phyloP scores from a whole-genome alignment of 371 early-diverging fungal species.

The Choanephora cucurbitarum region DNA sequence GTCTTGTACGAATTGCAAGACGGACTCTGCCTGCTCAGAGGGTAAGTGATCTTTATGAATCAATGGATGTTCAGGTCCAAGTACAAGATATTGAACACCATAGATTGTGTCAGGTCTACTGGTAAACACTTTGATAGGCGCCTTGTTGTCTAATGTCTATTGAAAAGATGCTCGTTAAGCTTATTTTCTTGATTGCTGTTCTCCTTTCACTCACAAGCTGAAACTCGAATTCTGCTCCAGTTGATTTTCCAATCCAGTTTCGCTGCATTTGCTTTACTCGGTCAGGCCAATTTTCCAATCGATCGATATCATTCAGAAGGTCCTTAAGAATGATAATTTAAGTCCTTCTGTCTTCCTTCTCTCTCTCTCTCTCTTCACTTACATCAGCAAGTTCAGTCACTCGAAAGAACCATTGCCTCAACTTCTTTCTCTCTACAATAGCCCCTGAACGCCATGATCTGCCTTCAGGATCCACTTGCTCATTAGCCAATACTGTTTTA shows the following conservation, averaged over 20 bases:
- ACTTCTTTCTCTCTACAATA: conserved; percentile 80
- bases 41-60: conserved; percentile 49
- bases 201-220: conserved; percentile 27
- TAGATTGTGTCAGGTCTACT: conserved; percentile 79
- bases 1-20: conserved; percentile 56
- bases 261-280: conserved; percentile 87
- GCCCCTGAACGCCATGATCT: conserved; percentile 94
- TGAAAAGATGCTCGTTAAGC: too few relatives aligned
- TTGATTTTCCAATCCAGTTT: conserved; percentile 93
- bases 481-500: conserved; percentile 93
- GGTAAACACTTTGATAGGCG: conserved; percentile 73
- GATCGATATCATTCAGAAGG: conserved; percentile 74
- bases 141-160: conserved; percentile 8
- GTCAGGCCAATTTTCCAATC: conserved; percentile 84
- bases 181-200: conserved; percentile 6
- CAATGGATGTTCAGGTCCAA: conserved; percentile 71
- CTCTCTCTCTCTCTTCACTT: conserved; percentile 5
- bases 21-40: conserved; percentile 42
- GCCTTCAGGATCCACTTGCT: conserved; percentile 92
- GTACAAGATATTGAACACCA: conserved; percentile 77
- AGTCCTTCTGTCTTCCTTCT: neutral
- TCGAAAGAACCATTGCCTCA: conserved; percentile 93
- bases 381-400: conserved; percentile 87
- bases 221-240: conserved; percentile 81
- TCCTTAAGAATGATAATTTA: conserved; percentile 57